A percentile compares a stretch with the other conserved stretches of the same genome.
phyloP scores from a whole-genome alignment of 2,329 filamentous ascomycete genomes.

The Colletotrichum tabaci region DNA sequence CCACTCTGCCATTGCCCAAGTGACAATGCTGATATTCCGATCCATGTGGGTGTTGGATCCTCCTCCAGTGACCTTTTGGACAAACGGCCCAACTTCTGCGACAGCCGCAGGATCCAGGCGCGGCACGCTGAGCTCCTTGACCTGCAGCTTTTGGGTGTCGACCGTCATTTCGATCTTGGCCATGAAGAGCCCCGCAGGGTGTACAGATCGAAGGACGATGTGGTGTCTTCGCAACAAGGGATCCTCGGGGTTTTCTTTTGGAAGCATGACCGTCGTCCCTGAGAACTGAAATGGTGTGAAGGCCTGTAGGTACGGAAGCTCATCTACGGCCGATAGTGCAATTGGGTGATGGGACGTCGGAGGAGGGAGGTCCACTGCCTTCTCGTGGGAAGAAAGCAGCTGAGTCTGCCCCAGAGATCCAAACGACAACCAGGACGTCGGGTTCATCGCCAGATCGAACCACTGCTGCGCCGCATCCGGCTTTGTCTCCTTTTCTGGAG shows the following conservation, averaged over 20 bases:
- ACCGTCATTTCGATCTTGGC: slow-evolving; percentile 72
- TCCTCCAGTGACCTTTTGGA: slow-evolving; percentile 59
- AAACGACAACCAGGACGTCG: slow-evolving; percentile 67
- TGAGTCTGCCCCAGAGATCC: slow-evolving; percentile 52
- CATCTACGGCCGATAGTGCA: slow-evolving; percentile 73
- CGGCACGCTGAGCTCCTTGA: slow-evolving; percentile 68
- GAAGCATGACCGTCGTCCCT: slow-evolving; percentile 65
- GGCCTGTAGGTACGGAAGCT: slow-evolving; percentile 78
- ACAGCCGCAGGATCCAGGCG: slow-evolving; percentile 71
- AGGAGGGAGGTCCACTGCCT: slow-evolving; percentile 55
- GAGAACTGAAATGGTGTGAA: slow-evolving; percentile 79
- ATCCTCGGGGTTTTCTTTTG: slow-evolving; percentile 47
- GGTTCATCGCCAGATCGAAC: slow-evolving; percentile 65
- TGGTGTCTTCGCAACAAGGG: slow-evolving; percentile 67
- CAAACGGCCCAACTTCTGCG: slow-evolving; percentile 70
- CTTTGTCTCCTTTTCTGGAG: slow-evolving; percentile 51
- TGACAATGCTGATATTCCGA: slow-evolving; percentile 71
- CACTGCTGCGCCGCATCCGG: slow-evolving; percentile 56
- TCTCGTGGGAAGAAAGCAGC: slow-evolving; percentile 41
- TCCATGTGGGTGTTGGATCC: slow-evolving; percentile 61
- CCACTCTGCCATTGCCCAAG: slow-evolving; percentile 80
- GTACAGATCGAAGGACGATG: slow-evolving; percentile 65
- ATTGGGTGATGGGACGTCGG: slow-evolving; percentile 76
- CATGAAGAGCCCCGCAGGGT: slow-evolving; percentile 69
- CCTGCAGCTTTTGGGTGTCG: slow-evolving; percentile 64